Conservation (phyloP, 2,329 filamentous ascomycete species). For the Fusarium sp. region DNA sequence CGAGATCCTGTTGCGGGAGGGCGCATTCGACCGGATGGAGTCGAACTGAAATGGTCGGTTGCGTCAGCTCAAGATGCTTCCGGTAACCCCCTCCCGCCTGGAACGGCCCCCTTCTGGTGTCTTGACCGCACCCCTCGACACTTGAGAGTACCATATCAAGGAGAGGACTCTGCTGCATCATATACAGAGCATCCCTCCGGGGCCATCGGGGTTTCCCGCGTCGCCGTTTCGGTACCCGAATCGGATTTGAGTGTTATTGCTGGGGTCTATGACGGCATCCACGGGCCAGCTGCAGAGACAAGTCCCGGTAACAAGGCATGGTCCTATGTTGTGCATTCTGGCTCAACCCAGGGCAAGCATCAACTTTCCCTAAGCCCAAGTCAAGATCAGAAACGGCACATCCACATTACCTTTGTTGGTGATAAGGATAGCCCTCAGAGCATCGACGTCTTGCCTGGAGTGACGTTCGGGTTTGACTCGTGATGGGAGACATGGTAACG, state of each 20-base stretch:
- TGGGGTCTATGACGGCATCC: conserved; percentile 25
- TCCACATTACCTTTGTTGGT: conserved; percentile 16
- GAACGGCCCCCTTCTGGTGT: conserved; percentile 34
- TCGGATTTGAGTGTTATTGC: conserved; percentile 2
- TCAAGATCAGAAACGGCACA: neutral
- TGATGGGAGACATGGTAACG: neutral
- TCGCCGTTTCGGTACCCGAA: conserved; percentile 1
- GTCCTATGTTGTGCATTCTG: conserved; percentile 33
- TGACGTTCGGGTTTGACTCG: conserved; percentile 15
- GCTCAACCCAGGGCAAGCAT: conserved; percentile 13
- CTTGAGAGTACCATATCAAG: conserved; percentile 19
- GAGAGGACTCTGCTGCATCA: neutral
- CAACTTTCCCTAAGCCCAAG: neutral
- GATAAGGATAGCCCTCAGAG: neutral
- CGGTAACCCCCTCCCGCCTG: conserved; percentile 16
- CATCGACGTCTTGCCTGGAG: conserved; percentile 23
- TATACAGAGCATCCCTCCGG: conserved; percentile 24
- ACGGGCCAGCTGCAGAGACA: neutral
- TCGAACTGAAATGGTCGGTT: conserved; percentile 34
- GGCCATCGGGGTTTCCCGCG: neutral
- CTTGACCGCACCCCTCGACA: conserved; percentile 26
- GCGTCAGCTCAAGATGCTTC: conserved; percentile 22
- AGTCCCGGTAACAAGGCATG: neutral
- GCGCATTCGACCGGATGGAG: conserved; percentile 30
- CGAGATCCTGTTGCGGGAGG: conserved; percentile 21